A percentile compares a stretch with the other conserved stretches of the same genome.
Evolutionary conservation across 140 eudicot species (phyloP).

Genomic region (Cichorium intybus): DNA sequence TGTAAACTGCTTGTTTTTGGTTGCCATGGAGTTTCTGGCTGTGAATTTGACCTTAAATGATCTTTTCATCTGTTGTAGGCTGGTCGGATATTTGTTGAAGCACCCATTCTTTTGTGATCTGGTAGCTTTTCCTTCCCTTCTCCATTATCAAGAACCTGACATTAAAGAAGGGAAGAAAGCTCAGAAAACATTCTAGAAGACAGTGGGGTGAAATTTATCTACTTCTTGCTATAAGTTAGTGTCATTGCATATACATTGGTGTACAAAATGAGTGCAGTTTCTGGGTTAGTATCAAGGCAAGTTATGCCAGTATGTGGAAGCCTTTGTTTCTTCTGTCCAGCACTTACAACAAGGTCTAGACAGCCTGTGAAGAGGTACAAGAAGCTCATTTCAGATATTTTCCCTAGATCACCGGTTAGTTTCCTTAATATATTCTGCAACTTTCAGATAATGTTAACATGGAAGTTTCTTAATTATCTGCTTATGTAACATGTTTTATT

Average conservation of each 20-base stretch:
- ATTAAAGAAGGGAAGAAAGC: conserved; percentile 60
- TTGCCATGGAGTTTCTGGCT: neutral
- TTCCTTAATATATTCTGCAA: neutral
- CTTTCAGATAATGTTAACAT: neutral
- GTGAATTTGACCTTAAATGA: conserved; percentile 8
- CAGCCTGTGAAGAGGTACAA: conserved; percentile 99
- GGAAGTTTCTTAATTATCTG: neutral
- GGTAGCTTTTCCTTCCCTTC: conserved; percentile 56
- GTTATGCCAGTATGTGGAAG: conserved; percentile 83
- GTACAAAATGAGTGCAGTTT: conserved; percentile 63
- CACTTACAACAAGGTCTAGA: conserved; percentile 81
- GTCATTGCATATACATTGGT: neutral
- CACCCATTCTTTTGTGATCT: conserved; percentile 26
- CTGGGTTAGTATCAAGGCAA: conserved; percentile 88
- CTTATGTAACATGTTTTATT: neutral
- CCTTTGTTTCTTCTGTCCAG: conserved; percentile 88
- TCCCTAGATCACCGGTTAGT: conserved; percentile 81
- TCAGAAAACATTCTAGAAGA: conserved; percentile 14
- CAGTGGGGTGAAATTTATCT: conserved; percentile 19
- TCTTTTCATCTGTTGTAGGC: conserved; percentile 44
- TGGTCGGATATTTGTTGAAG: conserved; percentile 41
- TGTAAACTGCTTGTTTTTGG: neutral
- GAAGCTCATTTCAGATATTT: conserved; percentile 88
- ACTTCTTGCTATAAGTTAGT: conserved; percentile 9
- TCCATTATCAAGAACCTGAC: conserved; percentile 9